Conservation (phyloP, 2,329 filamentous ascomycete genomes). For the Penicillium sp. region DNA sequence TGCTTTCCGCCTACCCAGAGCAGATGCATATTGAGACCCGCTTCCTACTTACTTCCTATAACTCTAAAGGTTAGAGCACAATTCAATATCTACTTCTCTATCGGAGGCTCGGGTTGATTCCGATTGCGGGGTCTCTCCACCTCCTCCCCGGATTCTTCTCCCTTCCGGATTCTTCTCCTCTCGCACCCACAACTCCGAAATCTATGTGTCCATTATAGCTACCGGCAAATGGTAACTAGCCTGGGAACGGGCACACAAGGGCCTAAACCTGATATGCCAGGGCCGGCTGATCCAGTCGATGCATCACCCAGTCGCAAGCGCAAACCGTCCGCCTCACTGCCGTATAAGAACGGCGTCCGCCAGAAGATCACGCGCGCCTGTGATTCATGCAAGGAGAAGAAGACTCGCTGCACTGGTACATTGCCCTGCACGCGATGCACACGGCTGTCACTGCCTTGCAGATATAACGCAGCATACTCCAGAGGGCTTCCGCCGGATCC, state of each 20-base stretch:
- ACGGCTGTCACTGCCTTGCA: constrained; percentile 29
- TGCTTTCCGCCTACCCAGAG: too few relatives aligned
- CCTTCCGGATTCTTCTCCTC: constrained; percentile 20
- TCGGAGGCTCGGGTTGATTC: too few relatives aligned
- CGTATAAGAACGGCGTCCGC: constrained; percentile 22
- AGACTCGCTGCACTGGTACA: constrained; percentile 37
- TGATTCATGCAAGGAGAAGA: constrained; percentile 38
- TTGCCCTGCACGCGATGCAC: constrained; percentile 34
- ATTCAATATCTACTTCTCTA: too few relatives aligned
- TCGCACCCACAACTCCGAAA: not conserved
- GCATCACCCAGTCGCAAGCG: constrained; percentile 23
- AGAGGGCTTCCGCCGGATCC: constrained; percentile 36
- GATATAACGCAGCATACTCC: constrained; percentile 37
- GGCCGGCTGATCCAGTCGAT: constrained; percentile 1
- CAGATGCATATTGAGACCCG: too few relatives aligned
- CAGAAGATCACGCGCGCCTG: constrained; percentile 39
- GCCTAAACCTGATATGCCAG: constrained; percentile 5
- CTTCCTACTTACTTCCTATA: too few relatives aligned
- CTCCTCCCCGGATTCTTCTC: constrained; percentile 7
- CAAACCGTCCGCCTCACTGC: constrained; percentile 24
- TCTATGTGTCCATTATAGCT: not conserved
- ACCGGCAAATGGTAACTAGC: constrained; percentile 12
- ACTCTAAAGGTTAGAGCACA: too few relatives aligned
- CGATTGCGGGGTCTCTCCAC: constrained; percentile 5
- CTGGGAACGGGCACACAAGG: constrained; percentile 10